phyloP scores from a whole-genome alignment of 2,329 filamentous ascomycete species.

The Coniochaeta pulveracea region DNA sequence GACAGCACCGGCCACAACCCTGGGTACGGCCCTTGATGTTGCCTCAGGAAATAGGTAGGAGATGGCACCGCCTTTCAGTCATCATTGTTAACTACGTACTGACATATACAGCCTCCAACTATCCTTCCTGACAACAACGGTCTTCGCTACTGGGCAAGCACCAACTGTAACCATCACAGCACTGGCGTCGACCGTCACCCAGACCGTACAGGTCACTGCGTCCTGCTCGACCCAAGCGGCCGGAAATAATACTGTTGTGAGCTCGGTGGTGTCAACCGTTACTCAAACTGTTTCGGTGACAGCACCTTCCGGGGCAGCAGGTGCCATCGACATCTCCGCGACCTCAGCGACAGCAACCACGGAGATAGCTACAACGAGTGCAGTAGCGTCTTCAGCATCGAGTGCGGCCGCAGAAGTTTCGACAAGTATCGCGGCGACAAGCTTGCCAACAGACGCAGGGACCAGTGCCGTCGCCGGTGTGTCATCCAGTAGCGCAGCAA shows the following conservation, averaged over 20 bases:
- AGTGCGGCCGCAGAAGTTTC: background rate
- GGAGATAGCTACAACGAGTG: slow-evolving; percentile 7
- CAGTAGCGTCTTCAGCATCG: slow-evolving; percentile 3
- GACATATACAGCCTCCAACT: slow-evolving; percentile 12
- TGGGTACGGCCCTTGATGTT: slow-evolving; percentile 9
- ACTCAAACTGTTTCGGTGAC: slow-evolving; percentile 7
- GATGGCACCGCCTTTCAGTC: background rate
- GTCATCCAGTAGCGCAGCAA: background rate
- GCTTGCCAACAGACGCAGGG: background rate
- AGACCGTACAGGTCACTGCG: slow-evolving; percentile 12
- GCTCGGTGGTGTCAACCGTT: slow-evolving; percentile 6
- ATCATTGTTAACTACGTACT: background rate
- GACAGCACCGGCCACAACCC: background rate
- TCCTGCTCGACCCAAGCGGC: slow-evolving; percentile 10
- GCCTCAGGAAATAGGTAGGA: slow-evolving; percentile 8
- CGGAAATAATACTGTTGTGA: slow-evolving; percentile 5
- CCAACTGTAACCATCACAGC: slow-evolving; percentile 25
- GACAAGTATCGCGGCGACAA: background rate
- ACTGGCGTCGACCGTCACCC: slow-evolving; percentile 16
- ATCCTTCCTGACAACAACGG: slow-evolving; percentile 24
- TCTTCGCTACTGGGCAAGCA: slow-evolving; percentile 17
- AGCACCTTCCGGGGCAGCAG: slow-evolving; percentile 5
- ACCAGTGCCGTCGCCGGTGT: slow-evolving; percentile 2
- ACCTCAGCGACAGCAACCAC: slow-evolving; percentile 9
- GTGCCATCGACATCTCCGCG: slow-evolving; percentile 11